These are phyloP conservation scores for Aureobasidium sp. DNA, from an alignment of 2,329 filamentous ascomycete genomes.

Conservation along the genomic window DNA sequence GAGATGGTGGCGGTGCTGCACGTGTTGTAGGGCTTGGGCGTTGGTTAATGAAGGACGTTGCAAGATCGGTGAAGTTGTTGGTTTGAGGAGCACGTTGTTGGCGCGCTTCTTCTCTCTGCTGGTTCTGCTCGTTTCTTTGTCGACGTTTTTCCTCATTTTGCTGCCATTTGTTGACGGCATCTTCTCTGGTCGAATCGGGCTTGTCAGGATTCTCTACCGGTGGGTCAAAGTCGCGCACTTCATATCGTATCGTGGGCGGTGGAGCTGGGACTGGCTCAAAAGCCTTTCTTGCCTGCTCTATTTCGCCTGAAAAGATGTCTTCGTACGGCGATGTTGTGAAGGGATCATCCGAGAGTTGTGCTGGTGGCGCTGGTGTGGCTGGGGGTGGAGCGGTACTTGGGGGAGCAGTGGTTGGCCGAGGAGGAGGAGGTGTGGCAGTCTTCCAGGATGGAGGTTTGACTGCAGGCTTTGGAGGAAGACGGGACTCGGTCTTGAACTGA, in stretches of 20 bases:
- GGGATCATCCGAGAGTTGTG: background rate
- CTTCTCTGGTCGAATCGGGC: background rate
- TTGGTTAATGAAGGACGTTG: background rate
- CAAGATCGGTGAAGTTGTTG: background rate
- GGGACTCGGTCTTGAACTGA: background rate
- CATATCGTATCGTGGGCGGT: background rate
- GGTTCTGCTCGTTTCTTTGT: too few species aligned
- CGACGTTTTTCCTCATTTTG: background rate
- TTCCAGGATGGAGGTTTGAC: background rate
- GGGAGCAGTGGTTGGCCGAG: background rate
- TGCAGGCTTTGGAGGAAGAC: background rate
- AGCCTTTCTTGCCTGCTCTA: background rate
- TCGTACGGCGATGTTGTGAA: background rate
- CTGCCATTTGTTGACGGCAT: background rate
- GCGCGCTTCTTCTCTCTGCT: background rate
- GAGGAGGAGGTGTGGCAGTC: background rate
- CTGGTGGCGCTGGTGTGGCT: background rate
- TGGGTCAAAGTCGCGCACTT: background rate
- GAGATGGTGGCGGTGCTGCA: background rate
- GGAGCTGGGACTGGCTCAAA: background rate
- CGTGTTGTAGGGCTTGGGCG: background rate
- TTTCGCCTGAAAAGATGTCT: background rate
- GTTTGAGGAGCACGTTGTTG: background rate
- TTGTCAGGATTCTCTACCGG: background rate
- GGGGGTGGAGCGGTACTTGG: background rate